Evolutionary conservation across 805 yeast species (phyloP), one percentile per base, ranked within the genome.

Genomic region (Komagataella kurtzmanii): DNA sequence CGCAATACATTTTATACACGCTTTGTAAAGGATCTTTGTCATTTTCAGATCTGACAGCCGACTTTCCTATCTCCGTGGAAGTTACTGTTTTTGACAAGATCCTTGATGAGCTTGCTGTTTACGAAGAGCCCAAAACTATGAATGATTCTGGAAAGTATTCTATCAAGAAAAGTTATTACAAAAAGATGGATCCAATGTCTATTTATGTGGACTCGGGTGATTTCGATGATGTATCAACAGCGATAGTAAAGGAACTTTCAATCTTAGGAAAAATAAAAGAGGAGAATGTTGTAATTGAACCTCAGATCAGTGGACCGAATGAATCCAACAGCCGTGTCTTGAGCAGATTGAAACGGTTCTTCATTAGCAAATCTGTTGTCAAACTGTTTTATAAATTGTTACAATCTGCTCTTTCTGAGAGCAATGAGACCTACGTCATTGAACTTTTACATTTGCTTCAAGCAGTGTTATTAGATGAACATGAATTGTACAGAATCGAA

Each of bases 371-470:
- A 2, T 67, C 66, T 1, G 80, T 83, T 64, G 81, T 80, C 0
- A 80, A 79, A 56, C 64, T 83, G 45, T 53, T 83, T 5, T 77
- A 73, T 58, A 81, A 81, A 57, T 62, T 80, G n/a, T 65, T 85
- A 14, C 77, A 76, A 50, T 70, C 71, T 45, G 72, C 85, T 0
- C 65, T 81, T 19, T 73, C 72, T 49, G 65, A 69, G 0, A 70
- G 72, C 1, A 76, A 79, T 51, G 84, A 81, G 51, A 67, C 77
- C 0, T 82, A 70, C 57, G 63, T 83, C 43, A 76, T 80, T 17
- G 80, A 78, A 46, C 59, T 82, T n/a, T 69, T 86, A 44, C 93
- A 85, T 61, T 69, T 86, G 49, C 56, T 83, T 2, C 88, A 85
- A 66, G 90, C 86, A 5, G 69, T 82, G 6, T 59, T 85, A 17